Conservation (phyloP, 1,284 basidiomycete genomes). For the Leccinum subrobustum region DNA sequence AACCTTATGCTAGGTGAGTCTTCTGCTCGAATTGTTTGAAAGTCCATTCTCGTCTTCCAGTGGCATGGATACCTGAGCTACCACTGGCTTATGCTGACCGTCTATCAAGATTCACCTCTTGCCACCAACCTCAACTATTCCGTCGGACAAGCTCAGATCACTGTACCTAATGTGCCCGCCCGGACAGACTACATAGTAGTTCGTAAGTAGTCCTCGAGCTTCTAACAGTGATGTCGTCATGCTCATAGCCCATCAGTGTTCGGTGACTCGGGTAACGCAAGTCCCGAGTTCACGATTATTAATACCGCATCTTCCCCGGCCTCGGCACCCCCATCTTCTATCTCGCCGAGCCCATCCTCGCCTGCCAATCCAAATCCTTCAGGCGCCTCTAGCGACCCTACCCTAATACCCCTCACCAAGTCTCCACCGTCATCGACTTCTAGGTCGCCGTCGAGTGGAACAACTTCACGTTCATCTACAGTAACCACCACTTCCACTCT, state of each 20-base stretch:
- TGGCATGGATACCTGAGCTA: background rate
- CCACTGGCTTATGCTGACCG: conserved; percentile 8
- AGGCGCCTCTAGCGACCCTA: background rate
- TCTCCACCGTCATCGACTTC: background rate
- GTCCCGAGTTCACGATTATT: conserved; percentile 43
- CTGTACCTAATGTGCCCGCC: conserved; percentile 51
- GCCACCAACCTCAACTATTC: conserved; percentile 55
- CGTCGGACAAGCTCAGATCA: conserved; percentile 49
- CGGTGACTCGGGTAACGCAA: conserved; percentile 44
- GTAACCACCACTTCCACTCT: conserved; percentile 5
- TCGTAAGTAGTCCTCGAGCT: conserved; percentile 33
- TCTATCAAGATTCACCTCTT: conserved; percentile 47
- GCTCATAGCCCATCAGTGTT: conserved; percentile 29
- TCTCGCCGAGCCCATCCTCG: background rate
- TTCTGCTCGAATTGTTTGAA: background rate
- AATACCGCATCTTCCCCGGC: conserved; percentile 24
- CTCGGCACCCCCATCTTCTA: conserved; percentile 13
- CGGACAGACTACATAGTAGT: conserved; percentile 47
- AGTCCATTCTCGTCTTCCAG: background rate
- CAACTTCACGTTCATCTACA: conserved; percentile 7
- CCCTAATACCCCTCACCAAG: background rate
- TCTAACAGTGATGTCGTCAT: background rate
- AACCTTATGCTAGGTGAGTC: conserved; percentile 54
- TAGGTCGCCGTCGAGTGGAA: background rate
- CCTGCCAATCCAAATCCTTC: background rate